These are phyloP conservation scores for Samsoniella hepiali DNA, from an alignment of 2,329 filamentous ascomycete species.

Conservation along the genomic window DNA sequence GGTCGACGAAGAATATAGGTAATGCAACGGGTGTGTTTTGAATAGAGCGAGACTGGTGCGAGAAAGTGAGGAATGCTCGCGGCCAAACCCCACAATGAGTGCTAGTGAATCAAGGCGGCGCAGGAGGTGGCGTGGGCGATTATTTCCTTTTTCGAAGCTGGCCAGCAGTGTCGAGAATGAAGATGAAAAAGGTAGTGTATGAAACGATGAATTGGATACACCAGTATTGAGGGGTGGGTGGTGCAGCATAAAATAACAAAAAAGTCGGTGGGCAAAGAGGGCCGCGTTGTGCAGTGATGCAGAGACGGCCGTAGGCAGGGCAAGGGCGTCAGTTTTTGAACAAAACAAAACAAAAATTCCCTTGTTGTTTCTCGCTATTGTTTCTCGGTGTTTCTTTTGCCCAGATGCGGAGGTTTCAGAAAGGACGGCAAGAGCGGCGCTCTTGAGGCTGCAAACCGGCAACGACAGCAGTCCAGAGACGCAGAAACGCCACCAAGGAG, in stretches of 20 bases:
- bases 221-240: neutral
- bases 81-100: slow-evolving; percentile 18
- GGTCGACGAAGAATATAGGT: neutral
- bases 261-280: neutral
- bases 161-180: neutral
- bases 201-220: neutral
- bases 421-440: neutral
- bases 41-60: neutral
- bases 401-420: slow-evolving; percentile 16
- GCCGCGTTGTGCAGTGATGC: neutral
- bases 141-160: slow-evolving; percentile 11
- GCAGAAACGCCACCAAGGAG: neutral
- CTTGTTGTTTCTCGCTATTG: slow-evolving; percentile 5
- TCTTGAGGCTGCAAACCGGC: neutral
- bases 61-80: slow-evolving; percentile 7
- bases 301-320: slow-evolving; percentile 1
- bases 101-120: slow-evolving; percentile 21
- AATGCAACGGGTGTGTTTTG: neutral
- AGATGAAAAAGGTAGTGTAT: neutral
- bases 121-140: slow-evolving; percentile 8
- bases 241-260: neutral
- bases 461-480: neutral
- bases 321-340: neutral
- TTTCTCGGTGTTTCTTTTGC: neutral
- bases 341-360: neutral